Evolutionary conservation across 768 basidiomycete species (phyloP).

Genomic region (Epithele typhae): DNA sequence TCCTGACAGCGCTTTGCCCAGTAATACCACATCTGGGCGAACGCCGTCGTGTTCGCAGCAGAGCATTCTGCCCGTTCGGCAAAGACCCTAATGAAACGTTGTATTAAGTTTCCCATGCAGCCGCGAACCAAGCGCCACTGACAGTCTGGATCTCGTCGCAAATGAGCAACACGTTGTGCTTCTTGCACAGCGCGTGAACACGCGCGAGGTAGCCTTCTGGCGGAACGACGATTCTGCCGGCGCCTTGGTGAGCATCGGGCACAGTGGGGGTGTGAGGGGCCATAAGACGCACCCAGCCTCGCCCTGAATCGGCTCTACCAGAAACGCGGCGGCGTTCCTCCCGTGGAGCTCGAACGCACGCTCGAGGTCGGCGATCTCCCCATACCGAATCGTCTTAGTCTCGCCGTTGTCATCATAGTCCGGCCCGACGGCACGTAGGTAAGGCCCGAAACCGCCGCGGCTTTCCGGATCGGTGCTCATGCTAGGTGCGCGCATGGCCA

Average conservation of each 20-base stretch:
- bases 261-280: constrained; percentile 5
- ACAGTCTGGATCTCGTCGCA: constrained; percentile 99
- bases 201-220: constrained; percentile 78
- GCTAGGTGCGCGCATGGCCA: constrained; percentile 31
- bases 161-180: constrained; percentile 92
- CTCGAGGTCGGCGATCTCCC: constrained; percentile 77
- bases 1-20: constrained; percentile 96
- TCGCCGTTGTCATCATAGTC: constrained; percentile 52
- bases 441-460: constrained; percentile 87
- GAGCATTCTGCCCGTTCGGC: constrained; percentile 92
- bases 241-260: not conserved
- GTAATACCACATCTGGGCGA: constrained; percentile 85
- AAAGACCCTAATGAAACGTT: constrained; percentile 58
- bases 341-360: constrained; percentile 78
- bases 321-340: constrained; percentile 82
- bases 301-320: constrained; percentile 98
- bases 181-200: constrained; percentile 81
- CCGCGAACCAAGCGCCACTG: constrained; percentile 7
- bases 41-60: constrained; percentile 84
- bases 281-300: constrained; percentile 76
- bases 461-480: constrained; percentile 96
- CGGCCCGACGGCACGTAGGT: constrained; percentile 81
- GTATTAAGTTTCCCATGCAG: not conserved
- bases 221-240: constrained; percentile 82
- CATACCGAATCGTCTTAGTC: constrained; percentile 70